Evolutionary conservation across 768 basidiomycete species (phyloP).

Genomic region (Neoboletus magnificus): DNA sequence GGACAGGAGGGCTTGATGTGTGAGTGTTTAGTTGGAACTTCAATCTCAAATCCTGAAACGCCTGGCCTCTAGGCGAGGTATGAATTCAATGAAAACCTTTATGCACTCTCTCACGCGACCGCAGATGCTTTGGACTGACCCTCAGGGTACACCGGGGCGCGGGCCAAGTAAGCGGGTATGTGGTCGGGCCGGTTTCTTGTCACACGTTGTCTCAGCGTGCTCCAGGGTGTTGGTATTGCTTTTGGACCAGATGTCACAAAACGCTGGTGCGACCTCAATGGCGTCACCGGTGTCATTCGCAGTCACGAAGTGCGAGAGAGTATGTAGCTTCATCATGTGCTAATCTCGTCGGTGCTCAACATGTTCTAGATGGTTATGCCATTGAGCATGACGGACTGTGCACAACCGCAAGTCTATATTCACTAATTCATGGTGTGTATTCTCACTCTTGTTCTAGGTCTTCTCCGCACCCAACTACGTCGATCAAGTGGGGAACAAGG

Average conservation of each 20-base stretch:
- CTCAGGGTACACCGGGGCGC: slow-evolving; percentile 82
- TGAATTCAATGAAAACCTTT: background rate
- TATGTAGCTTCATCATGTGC: slow-evolving; percentile 29
- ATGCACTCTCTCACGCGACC: slow-evolving; percentile 8
- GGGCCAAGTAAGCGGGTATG: slow-evolving; percentile 94
- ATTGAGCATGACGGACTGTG: slow-evolving; percentile 94
- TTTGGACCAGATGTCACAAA: slow-evolving; percentile 95
- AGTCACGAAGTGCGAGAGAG: slow-evolving; percentile 96
- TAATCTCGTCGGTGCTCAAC: slow-evolving; percentile 3
- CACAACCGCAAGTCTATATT: slow-evolving; percentile 64
- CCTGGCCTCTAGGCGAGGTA: slow-evolving; percentile 56
- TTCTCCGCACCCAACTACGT: slow-evolving; percentile 96
- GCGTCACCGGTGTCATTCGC: slow-evolving; percentile 84
- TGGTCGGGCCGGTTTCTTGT: slow-evolving; percentile 8
- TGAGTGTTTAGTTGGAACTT: slow-evolving; percentile 36
- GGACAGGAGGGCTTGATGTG: slow-evolving; percentile 96
- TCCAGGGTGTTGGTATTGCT: slow-evolving; percentile 87
- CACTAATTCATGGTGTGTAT: background rate
- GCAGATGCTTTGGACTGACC: slow-evolving; percentile 94
- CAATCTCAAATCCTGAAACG: slow-evolving; percentile 8
- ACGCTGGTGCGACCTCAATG: slow-evolving; percentile 84
- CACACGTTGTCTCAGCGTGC: slow-evolving; percentile 13
- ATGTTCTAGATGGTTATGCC: slow-evolving; percentile 75
- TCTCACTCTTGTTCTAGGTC: slow-evolving; percentile 45
- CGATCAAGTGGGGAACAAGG: slow-evolving; percentile 89